Percentiles rank a stretch among this genome's conserved stretches.
Evolutionary conservation across 2,329 filamentous ascomycete species (phyloP).

Genomic region (Hypoxylon rubiginosum): DNA sequence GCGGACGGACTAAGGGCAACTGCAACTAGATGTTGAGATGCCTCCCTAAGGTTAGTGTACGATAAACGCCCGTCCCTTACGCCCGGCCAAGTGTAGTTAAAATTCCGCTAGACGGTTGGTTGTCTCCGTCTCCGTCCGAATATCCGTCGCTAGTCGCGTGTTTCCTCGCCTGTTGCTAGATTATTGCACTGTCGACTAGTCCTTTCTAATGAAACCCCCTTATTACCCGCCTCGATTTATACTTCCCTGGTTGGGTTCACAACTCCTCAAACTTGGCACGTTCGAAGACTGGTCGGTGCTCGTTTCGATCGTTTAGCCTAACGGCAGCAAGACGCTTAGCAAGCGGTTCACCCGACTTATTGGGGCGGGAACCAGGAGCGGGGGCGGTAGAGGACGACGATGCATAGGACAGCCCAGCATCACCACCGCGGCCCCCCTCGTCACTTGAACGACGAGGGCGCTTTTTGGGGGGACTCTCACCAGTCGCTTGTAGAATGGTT

Average conservation of each 20-base stretch:
- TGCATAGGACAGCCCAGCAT: constrained; percentile 27
- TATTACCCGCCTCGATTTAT: not conserved
- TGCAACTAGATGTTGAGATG: not conserved
- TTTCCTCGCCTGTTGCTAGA: not conserved
- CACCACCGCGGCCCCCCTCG: constrained; percentile 45
- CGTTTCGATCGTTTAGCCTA: constrained; percentile 53
- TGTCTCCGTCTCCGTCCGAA: not conserved
- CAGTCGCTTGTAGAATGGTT: constrained; percentile 94
- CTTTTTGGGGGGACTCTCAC: constrained; percentile 90
- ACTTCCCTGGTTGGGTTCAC: constrained; percentile 18
- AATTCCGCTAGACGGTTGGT: not conserved
- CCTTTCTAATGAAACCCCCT: not conserved
- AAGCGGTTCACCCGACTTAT: constrained; percentile 52
- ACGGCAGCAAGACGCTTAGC: constrained; percentile 56
- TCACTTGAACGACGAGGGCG: constrained; percentile 64
- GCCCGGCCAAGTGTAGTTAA: not conserved
- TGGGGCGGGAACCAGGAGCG: constrained; percentile 36
- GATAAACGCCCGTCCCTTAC: not conserved
- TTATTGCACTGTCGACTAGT: not conserved
- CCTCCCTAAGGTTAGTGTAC: not conserved
- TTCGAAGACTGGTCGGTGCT: constrained; percentile 50
- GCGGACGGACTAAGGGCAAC: not conserved
- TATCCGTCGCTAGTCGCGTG: not conserved
- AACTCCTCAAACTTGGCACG: constrained; percentile 47
- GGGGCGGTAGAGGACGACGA: constrained; percentile 37